These are phyloP conservation scores for Kwoniella bestiolae DNA, from an alignment of 768 basidiomycete species.

Conservation along the genomic window DNA sequence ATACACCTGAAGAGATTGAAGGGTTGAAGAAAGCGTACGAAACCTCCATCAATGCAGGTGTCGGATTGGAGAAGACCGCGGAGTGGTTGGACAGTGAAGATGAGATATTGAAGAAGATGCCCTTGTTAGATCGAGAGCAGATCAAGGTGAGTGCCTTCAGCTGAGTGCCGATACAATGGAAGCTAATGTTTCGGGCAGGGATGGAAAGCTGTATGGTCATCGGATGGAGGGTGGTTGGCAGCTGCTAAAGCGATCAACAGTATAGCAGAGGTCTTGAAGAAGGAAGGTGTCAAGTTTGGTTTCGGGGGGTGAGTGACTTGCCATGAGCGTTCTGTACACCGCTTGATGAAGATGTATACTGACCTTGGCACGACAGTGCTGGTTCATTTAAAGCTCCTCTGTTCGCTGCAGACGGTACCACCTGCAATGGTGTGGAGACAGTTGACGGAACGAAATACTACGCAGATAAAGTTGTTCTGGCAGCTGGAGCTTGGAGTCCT, in stretches of 20 bases:
- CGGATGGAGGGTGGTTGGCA: conserved; percentile 44
- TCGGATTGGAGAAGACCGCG: conserved; percentile 10
- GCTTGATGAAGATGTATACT: too few relatives aligned
- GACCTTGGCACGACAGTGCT: too few relatives aligned
- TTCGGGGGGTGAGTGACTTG: conserved; percentile 5
- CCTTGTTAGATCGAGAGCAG: conserved; percentile 21
- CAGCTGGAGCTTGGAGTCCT: conserved; percentile 48
- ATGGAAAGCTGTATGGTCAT: conserved; percentile 43
- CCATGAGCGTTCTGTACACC: too few relatives aligned
- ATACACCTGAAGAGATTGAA: conserved; percentile 12
- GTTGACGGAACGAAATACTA: conserved; percentile 35
- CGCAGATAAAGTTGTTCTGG: conserved; percentile 46
- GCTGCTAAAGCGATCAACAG: conserved; percentile 44
- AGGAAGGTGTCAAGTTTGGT: conserved; percentile 37
- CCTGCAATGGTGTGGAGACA: conserved; percentile 39
- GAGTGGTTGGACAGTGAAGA: conserved; percentile 38
- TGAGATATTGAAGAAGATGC: conserved; percentile 26
- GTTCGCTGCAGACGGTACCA: conserved; percentile 27
- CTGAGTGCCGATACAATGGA: too few relatives aligned
- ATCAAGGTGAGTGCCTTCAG: conserved; percentile 26
- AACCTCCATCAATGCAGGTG: conserved; percentile 11
- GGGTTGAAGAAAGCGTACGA: conserved; percentile 24
- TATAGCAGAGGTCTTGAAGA: conserved; percentile 36
- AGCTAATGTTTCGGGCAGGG: conserved; percentile 16
- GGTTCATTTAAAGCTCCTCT: conserved; percentile 42